phyloP scores from a whole-genome alignment of 805 yeast species.

The Isabelozyma gotoi region DNA sequence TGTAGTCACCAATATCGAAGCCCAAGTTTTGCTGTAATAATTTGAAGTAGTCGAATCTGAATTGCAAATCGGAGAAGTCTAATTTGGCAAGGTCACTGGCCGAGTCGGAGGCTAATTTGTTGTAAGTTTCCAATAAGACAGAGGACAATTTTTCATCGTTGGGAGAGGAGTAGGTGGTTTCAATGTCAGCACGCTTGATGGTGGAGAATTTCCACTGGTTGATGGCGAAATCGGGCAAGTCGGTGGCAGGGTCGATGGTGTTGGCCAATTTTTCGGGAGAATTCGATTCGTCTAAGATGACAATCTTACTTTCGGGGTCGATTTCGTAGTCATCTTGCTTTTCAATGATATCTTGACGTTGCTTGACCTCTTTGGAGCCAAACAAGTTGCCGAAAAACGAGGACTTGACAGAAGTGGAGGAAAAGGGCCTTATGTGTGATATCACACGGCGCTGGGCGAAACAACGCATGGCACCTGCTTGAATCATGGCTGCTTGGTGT shows the following conservation, averaged over 20 bases:
- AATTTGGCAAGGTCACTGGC: conserved; percentile 10
- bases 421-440: conserved; percentile 6
- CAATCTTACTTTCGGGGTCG: conserved; percentile 30
- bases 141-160: conserved; percentile 17
- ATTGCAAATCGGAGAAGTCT: conserved; percentile 41
- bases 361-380: conserved; percentile 29
- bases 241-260: conserved; percentile 15
- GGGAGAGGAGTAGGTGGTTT: conserved; percentile 19
- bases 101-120: conserved; percentile 11
- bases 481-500: background rate
- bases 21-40: conserved; percentile 48
- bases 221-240: conserved; percentile 36
- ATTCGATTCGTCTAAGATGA: conserved; percentile 34
- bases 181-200: conserved; percentile 18
- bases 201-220: conserved; percentile 17
- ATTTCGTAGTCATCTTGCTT: conserved; percentile 39
- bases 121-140: conserved; percentile 25
- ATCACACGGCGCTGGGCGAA: background rate
- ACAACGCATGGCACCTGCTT: background rate
- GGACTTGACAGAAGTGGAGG: conserved; percentile 4
- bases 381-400: conserved; percentile 33
- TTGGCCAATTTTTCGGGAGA: conserved; percentile 20
- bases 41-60: conserved; percentile 52
- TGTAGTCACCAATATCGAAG: conserved; percentile 52
- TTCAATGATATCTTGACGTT: conserved; percentile 32